Evolutionary conservation across 1,284 basidiomycete species (phyloP).

Genomic region (Marasmius tenuissimus): DNA sequence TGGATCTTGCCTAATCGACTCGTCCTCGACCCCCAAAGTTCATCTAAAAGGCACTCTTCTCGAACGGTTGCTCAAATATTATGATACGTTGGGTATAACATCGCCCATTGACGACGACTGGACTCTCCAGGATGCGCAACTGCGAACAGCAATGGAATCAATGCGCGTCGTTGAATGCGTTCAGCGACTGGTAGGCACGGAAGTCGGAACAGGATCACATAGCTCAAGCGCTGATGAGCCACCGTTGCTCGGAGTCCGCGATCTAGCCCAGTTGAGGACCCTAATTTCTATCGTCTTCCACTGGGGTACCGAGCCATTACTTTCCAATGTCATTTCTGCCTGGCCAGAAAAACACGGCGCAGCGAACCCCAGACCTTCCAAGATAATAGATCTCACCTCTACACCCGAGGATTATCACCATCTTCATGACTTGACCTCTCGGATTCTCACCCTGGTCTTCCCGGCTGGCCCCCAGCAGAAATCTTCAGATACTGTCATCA

Average conservation of each 20-base stretch:
- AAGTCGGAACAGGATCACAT: constrained; percentile 15
- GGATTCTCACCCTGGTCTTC: constrained; percentile 50
- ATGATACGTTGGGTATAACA: constrained; percentile 25
- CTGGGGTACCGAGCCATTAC: constrained; percentile 62
- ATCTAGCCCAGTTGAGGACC: constrained; percentile 60
- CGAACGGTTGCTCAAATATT: constrained; percentile 40
- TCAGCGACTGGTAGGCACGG: constrained; percentile 42
- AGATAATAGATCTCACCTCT: constrained; percentile 44
- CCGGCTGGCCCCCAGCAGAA: constrained; percentile 44
- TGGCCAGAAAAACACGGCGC: constrained; percentile 37
- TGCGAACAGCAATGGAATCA: constrained; percentile 57
- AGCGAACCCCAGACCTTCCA: constrained; percentile 21
- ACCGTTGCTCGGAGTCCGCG: constrained; percentile 60
- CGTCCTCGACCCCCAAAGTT: constrained; percentile 12
- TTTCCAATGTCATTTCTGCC: constrained; percentile 40
- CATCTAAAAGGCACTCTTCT: constrained; percentile 40
- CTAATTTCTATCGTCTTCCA: constrained; percentile 67
- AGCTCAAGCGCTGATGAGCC: not conserved
- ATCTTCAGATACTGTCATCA: constrained; percentile 57
- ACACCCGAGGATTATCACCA: constrained; percentile 40
- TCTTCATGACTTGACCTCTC: constrained; percentile 42
- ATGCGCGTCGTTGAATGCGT: constrained; percentile 51
- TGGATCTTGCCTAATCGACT: constrained; percentile 19
- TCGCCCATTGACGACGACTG: constrained; percentile 16
- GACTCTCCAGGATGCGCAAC: constrained; percentile 45